Evolutionary conservation across 2,329 filamentous ascomycete genomes (phyloP).

Genomic region (Cladosporium sp.): DNA sequence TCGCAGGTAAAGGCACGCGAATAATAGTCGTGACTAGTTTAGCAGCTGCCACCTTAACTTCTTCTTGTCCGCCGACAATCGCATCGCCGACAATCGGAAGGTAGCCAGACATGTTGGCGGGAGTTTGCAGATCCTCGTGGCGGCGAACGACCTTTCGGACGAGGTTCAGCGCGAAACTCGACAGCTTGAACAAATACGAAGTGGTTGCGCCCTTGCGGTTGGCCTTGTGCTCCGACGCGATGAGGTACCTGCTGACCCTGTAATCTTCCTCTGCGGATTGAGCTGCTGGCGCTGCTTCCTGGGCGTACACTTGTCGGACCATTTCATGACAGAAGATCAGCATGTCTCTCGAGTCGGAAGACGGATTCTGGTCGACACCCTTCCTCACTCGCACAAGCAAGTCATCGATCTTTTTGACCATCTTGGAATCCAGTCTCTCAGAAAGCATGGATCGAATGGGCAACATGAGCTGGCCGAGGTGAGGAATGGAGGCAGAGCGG

Average conservation of each 20-base stretch:
- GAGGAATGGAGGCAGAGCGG: conserved; percentile 70
- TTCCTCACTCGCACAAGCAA: conserved; percentile 77
- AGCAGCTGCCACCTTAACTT: conserved; percentile 85
- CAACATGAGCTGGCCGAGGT: conserved; percentile 69
- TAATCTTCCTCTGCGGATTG: conserved; percentile 45
- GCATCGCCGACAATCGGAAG: conserved; percentile 86
- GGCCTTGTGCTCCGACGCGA: conserved; percentile 65
- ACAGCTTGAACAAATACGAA: conserved; percentile 81
- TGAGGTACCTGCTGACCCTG: conserved; percentile 67
- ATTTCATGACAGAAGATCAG: conserved; percentile 95
- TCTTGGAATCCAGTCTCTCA: conserved; percentile 78
- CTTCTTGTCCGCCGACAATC: conserved; percentile 78
- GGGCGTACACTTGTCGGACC: conserved; percentile 73
- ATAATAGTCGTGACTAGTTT: conserved; percentile 80
- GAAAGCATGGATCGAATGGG: conserved; percentile 75
- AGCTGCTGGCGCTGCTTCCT: conserved; percentile 35
- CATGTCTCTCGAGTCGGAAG: conserved; percentile 72
- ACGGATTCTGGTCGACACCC: conserved; percentile 77
- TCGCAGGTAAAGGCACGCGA: conserved; percentile 70
- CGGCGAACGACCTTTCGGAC: conserved; percentile 83
- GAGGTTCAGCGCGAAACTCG: conserved; percentile 82
- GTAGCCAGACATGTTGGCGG: conserved; percentile 77
- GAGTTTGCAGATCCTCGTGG: conserved; percentile 73
- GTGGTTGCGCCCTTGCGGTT: conserved; percentile 60
- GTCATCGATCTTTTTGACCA: conserved; percentile 87